These are phyloP conservation scores for Nakazawaea holstii DNA, from an alignment of 805 yeast species.

Conservation along the genomic window DNA sequence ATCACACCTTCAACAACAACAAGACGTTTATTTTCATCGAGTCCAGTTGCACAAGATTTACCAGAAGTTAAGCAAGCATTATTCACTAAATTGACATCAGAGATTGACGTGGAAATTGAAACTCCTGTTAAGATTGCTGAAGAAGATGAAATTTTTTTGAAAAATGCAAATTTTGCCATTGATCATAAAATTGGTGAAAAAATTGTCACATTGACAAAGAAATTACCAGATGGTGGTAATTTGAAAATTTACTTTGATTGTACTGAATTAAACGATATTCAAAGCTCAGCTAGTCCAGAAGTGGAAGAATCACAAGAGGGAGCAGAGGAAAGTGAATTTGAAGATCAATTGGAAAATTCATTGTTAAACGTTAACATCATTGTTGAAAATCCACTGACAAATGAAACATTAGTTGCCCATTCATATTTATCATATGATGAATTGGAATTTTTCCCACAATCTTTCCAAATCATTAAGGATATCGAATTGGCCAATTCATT, in stretches of 20 bases:
- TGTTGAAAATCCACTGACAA: slow-evolving; percentile 1
- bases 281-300: neutral
- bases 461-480: slow-evolving; percentile 7
- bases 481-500: slow-evolving; percentile 10
- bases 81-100: slow-evolving; percentile 1
- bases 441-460: slow-evolving; percentile 8
- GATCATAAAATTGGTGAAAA: slow-evolving; percentile 10
- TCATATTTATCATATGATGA: slow-evolving; percentile 7
- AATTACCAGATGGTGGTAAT: neutral
- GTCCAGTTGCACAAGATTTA: neutral
- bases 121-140: neutral
- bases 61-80: slow-evolving; percentile 2
- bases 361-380: slow-evolving; percentile 12
- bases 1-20: no score
- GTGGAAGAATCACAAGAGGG: no score
- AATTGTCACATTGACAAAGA: slow-evolving; percentile 9
- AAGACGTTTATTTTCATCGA: slow-evolving; percentile 1
- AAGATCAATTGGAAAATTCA: slow-evolving; percentile 5
- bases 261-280: slow-evolving; percentile 9
- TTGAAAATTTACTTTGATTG: slow-evolving; percentile 11
- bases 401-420: slow-evolving; percentile 11
- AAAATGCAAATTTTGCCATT: slow-evolving; percentile 4
- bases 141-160: neutral
- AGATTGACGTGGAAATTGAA: slow-evolving; percentile 1
- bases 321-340: slow-evolving; percentile 2